Evolutionary conservation across 768 basidiomycete species (phyloP), one percentile per base, ranked within the genome.

Genomic region (Macrocybe gigantea): DNA sequence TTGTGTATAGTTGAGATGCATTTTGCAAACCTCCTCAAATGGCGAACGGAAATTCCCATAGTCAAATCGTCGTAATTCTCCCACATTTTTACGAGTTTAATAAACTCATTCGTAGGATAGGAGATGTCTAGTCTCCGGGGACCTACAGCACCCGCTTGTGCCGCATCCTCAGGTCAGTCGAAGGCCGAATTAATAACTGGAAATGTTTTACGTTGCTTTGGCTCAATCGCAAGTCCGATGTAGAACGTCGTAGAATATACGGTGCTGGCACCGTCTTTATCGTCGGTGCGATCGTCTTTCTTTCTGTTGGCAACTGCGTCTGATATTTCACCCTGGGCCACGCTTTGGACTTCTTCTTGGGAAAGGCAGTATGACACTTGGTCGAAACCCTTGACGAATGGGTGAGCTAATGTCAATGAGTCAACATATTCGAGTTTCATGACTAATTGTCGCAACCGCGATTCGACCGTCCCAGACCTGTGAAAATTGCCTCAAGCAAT

Each of bases 401-500:
- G 96, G 71, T 98, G 96, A 41, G 93, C 94, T 49, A 93, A 73
- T 48, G 83, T 81, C 58, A 99, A 74, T 48, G 90, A 85, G 52
- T 97, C 96, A 56, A 93, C 92, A 56, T 85, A 90, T 73, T 98
- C 95, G 45, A 99, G 83, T 70, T 96, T 96, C 85, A 95, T 94
- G 47, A 99, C 93, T 30, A 99, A 77, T 64, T 93, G 93, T 38
- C 96, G 84, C 71, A 98, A 78, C 57, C 89, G 82, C 14, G 96
- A 97, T 70, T 99, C 95, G 30, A 99, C 96, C n/a, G 94, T 97
- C 38, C 95, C 95, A n/a, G 93, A 65, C 77, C 77, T 78, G 47
- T 12, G 30, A 8, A 45, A 48, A 22, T 22, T 1, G 33, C 36
- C 30, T 49, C 8, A 36, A 40, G 8, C 45, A 22, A 1, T 14